Evolutionary conservation across 495 filamentous ascomycete genomes (phyloP), one percentile per base, ranked within the genome.

Genomic region (Hyaloscypha bicolor): DNA sequence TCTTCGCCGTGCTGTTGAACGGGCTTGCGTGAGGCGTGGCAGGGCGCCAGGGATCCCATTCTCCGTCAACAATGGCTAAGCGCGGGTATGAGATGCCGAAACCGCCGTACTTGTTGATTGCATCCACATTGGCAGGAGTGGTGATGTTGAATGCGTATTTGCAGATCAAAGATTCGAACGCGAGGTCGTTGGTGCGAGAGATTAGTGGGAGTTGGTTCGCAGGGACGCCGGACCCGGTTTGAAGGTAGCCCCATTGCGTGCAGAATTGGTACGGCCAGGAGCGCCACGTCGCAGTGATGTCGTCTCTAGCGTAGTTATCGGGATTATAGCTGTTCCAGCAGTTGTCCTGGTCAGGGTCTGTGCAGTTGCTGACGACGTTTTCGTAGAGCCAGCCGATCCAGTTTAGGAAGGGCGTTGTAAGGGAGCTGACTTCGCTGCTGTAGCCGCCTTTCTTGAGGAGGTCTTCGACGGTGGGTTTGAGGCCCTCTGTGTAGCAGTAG

Each of bases 81-180:
- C 88, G 83, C 6, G 84, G 80, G 66, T 89, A 90, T 56, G 81
- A 79, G 74, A 91, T 85, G 67, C 81, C 66, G 68, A 85, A 90
- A n/a, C 87, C 88, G 42, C 90, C 90, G 73, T 90, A 85, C 65
- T 86, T 83, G 76, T 93, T 92, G 75, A 91, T 86, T 16, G 78
- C 73, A 4, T 83, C 76, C 0, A 86, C 75, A 60, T 91, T 74
- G 0, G 90, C 79, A 0, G 82, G 81, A 2, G 74, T 74, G 12
- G 80, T 84, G 73, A 93, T 85, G 74, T 87, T 86, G 83, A 90
- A 93, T 4, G 83, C 82, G 11, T 80, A 72, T 2, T 75, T 69
- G 79, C 90, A 93, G 68, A 86, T 77, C 3, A 80, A 29, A 6
- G 81, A 79, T 5, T 77, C 66, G 73, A 85, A 90, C 12, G 81